These are phyloP conservation scores for Penicillium ucsense DNA, from an alignment of 495 filamentous ascomycete genomes.

Conservation along the genomic window DNA sequence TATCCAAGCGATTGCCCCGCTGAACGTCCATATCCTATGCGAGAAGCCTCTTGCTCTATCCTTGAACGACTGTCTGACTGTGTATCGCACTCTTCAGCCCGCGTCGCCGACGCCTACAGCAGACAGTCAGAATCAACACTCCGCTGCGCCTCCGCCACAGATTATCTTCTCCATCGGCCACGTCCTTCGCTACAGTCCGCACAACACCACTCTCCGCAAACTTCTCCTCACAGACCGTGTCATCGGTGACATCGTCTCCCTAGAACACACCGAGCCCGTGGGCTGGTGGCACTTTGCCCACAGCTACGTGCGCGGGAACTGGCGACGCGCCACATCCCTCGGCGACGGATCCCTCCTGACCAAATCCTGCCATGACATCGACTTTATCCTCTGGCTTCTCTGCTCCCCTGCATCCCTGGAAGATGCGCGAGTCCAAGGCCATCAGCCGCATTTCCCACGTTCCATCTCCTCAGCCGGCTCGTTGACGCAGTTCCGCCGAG, in stretches of 20 bases:
- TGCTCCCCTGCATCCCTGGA: conserved; percentile 22
- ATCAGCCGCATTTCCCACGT: conserved; percentile 60
- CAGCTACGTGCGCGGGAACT: conserved; percentile 89
- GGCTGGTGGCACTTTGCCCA: conserved; percentile 97
- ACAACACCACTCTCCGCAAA: conserved; percentile 75
- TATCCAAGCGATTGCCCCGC: conserved; percentile 55
- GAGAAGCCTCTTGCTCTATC: conserved; percentile 88
- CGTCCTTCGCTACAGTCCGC: conserved; percentile 76
- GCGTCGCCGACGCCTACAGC: too few relatives aligned
- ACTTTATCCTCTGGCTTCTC: conserved; percentile 77
- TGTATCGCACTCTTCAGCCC: conserved; percentile 49
- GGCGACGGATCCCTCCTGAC: conserved; percentile 60
- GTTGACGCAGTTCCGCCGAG: conserved; percentile 54
- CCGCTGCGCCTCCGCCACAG: conserved; percentile 2
- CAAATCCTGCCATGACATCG: conserved; percentile 92
- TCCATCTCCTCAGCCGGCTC: conserved; percentile 59
- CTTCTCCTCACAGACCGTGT: conserved; percentile 57
- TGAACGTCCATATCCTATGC: conserved; percentile 77
- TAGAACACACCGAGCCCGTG: conserved; percentile 89
- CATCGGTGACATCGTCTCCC: conserved; percentile 77
- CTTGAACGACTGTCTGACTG: conserved; percentile 61
- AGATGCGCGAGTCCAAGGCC: conserved; percentile 4
- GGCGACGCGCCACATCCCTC: conserved; percentile 61
- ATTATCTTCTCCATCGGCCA: conserved; percentile 69
- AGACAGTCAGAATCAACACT: background rate